A percentile compares a stretch with the other conserved stretches of the same genome.
Conservation (phyloP, 108 stramenopile genomes). For the Stephanodiscus triporus region DNA sequence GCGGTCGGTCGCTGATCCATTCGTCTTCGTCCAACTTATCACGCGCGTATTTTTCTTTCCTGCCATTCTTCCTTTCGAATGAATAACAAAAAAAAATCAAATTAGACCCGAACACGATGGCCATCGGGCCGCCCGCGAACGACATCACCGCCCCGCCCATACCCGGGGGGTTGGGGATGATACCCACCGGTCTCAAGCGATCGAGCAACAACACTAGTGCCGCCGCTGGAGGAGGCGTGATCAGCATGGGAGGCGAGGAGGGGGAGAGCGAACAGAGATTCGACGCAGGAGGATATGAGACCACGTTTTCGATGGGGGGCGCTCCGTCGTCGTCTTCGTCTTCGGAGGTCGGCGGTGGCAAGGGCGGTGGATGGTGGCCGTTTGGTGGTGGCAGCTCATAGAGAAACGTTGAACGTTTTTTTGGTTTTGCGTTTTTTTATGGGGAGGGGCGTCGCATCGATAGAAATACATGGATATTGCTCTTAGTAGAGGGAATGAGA, state of each 20-base stretch:
- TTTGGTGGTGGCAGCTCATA: conserved; percentile 25
- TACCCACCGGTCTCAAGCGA: conserved; percentile 37
- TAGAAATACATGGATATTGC: too few species aligned
- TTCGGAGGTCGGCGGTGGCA: conserved; percentile 16
- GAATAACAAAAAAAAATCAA: conserved; percentile 37
- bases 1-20: too few species aligned
- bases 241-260: conserved; percentile 31
- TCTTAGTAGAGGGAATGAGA: neutral
- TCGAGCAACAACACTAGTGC: neutral
- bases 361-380: conserved; percentile 50
- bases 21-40: too few species aligned
- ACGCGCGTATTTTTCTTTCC: neutral
- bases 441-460: too few species aligned
- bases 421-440: neutral
- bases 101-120: conserved; percentile 53
- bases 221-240: conserved; percentile 9
- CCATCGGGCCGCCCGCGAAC: conserved; percentile 59
- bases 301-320: conserved; percentile 41
- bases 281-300: conserved; percentile 45
- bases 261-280: conserved; percentile 21
- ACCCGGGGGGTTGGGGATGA: conserved; percentile 73
- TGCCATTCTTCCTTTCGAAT: neutral
- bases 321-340: conserved; percentile 2
- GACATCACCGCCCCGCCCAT: conserved; percentile 92
- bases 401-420: neutral